Percentiles rank a stretch among this genome's conserved stretches.
phyloP scores from a whole-genome alignment of 495 filamentous ascomycete genomes.

The Talaromyces trachyspermus region DNA sequence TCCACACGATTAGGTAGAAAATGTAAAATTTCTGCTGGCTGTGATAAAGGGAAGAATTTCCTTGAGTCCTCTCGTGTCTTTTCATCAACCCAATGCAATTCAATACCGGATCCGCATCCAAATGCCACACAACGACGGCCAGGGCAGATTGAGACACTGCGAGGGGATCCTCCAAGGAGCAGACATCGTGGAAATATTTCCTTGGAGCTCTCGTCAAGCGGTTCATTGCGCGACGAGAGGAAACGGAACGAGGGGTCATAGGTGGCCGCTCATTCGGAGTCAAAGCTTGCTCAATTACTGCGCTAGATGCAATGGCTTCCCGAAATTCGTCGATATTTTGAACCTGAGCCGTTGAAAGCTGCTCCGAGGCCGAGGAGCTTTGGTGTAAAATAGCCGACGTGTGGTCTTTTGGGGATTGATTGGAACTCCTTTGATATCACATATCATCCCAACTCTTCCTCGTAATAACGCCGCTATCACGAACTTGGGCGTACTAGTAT shows the following conservation, averaged over 20 bases:
- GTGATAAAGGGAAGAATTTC: conserved; percentile 59
- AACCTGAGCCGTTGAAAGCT: background rate
- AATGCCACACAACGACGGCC: conserved; percentile 63
- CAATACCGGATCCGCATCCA: conserved; percentile 59
- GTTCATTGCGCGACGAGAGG: conserved; percentile 4
- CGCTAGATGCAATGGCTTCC: conserved; percentile 7
- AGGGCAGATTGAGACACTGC: conserved; percentile 62
- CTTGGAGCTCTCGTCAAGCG: background rate
- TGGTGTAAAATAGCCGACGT: background rate
- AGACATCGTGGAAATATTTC: conserved; percentile 49
- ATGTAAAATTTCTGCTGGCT: conserved; percentile 58
- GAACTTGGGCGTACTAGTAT: conserved; percentile 49
- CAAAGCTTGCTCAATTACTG: background rate
- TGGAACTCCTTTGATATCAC: conserved; percentile 36
- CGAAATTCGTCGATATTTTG: conserved; percentile 3
- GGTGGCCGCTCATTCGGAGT: background rate
- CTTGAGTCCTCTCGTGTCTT: conserved; percentile 49
- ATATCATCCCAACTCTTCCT: conserved; percentile 56
- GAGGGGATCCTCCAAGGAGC: conserved; percentile 60
- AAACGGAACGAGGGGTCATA: conserved; percentile 1
- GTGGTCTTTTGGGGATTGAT: background rate
- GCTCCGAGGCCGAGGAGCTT: background rate
- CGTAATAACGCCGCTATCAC: conserved; percentile 56
- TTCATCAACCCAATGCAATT: conserved; percentile 67
- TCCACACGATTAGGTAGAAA: conserved; percentile 54